Evolutionary conservation across 106 monocot genomes (phyloP), one percentile per base, ranked within the genome.

Genomic region (Dioscorea dumetorum): DNA sequence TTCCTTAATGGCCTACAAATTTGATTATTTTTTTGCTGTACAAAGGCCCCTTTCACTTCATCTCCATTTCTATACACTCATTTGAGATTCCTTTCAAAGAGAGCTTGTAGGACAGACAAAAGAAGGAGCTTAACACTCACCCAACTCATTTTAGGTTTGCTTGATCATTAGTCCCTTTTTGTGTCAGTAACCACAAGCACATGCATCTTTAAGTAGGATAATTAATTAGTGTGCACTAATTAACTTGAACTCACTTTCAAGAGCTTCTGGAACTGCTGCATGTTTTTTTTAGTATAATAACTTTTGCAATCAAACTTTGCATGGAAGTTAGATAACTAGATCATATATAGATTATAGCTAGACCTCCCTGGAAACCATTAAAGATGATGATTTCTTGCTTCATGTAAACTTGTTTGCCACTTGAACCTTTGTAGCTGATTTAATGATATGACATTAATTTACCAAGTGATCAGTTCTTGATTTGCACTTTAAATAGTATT

Each of bases 1-100:
- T 78, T 79, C 79, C 82, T 68, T 70, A 62, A 69, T 86, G 78
- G 79, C 67, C 61, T 73, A 49, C 86, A 86, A 17, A 32, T 23
- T 78, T 75, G 61, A 74, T 65, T 74, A 24, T 78, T 78, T 78
- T 78, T 67, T 74, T 72, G 59, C 58, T 19, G 48, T 33, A 54
- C 32, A 67, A 35, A 60, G 70, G 68, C 63, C 57, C 73, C 70
- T 41, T 58, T 78, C 61, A 58, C 62, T 58, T 78, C 62, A 71
- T 69, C 69, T 72, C 57, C 53, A 56, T 16, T 65, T 68, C 56
- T 41, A 58, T 58, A 41, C 10, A 60, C 50, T 64, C 54, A 21
- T 20, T 48, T 60, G 21, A 64, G 67, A 63, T 72, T 81, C 68
- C 76, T 54, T 24, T 64, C 33, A 32, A 56, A 73, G 65, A 56